A percentile compares a stretch with the other conserved stretches of the same genome.
These are phyloP conservation scores for Pseudozyma tsukubaensis DNA, from an alignment of 1,284 basidiomycete species.

Conservation along the genomic window DNA sequence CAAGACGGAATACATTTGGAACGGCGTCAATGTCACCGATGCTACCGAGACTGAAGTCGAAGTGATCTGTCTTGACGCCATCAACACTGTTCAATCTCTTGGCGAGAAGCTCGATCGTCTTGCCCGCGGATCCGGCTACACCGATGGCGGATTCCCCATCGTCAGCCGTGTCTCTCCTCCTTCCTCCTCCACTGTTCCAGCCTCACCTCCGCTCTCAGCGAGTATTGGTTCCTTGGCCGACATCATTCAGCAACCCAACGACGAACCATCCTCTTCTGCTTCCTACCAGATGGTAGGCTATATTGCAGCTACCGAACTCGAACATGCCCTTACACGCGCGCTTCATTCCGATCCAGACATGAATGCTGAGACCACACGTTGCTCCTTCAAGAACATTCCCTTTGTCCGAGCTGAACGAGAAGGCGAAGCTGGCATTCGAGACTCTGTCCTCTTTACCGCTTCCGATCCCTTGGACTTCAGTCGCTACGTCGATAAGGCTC, in stretches of 20 bases:
- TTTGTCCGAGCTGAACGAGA: slow-evolving; percentile 34
- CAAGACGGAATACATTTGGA: slow-evolving; percentile 88
- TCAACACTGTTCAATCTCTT: slow-evolving; percentile 75
- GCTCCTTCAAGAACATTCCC: slow-evolving; percentile 53
- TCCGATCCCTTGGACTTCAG: slow-evolving; percentile 78
- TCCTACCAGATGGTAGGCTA: slow-evolving; percentile 83
- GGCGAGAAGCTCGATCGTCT: slow-evolving; percentile 73
- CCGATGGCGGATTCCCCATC: slow-evolving; percentile 92
- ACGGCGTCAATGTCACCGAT: slow-evolving; percentile 55
- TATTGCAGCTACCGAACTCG: slow-evolving; percentile 89
- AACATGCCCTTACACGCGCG: slow-evolving; percentile 75
- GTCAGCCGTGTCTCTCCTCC: slow-evolving; percentile 67
- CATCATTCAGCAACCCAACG: slow-evolving; percentile 21
- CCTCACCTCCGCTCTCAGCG: slow-evolving; percentile 18
- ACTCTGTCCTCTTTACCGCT: slow-evolving; percentile 40
- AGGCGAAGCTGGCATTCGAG: slow-evolving; percentile 34
- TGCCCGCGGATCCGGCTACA: slow-evolving; percentile 59
- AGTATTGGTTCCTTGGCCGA: slow-evolving; percentile 32
- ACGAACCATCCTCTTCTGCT: not conserved
- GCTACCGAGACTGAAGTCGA: slow-evolving; percentile 60
- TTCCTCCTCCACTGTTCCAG: slow-evolving; percentile 1
- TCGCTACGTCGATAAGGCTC: slow-evolving; percentile 89
- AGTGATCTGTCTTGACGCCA: slow-evolving; percentile 72
- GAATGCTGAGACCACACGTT: slow-evolving; percentile 13
- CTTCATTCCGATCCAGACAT: slow-evolving; percentile 21